These are phyloP conservation scores for Sechiopsis laciniata DNA, from an alignment of 306 rosid species.

Conservation along the genomic window DNA sequence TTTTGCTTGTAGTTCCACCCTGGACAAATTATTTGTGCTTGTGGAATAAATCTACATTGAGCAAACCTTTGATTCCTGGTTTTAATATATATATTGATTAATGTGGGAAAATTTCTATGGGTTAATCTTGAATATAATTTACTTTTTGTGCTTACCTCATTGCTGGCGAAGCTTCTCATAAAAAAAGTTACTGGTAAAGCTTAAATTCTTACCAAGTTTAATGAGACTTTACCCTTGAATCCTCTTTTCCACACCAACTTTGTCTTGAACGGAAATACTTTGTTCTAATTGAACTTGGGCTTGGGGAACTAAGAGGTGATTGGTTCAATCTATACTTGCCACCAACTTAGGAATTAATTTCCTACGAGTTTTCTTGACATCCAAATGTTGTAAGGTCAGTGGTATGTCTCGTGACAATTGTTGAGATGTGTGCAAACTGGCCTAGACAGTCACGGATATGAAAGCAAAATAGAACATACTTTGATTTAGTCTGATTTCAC, in stretches of 20 bases:
- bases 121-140: constrained; percentile 9
- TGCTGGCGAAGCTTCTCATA: neutral
- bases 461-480: neutral
- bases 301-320: too few species aligned
- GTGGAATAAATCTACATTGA: neutral
- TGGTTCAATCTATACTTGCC: too few species aligned
- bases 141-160: neutral
- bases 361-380: too few species aligned
- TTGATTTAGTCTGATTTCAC: neutral
- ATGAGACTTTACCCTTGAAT: neutral
- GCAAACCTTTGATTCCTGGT: neutral
- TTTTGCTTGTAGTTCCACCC: too few species aligned
- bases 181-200: neutral
- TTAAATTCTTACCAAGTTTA: neutral
- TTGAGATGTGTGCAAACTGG: too few species aligned
- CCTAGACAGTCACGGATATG: too few species aligned
- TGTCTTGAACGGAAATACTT: neutral
- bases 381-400: too few species aligned
- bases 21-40: too few species aligned
- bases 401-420: too few species aligned
- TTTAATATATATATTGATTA: neutral
- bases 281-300: neutral
- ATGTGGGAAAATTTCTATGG: neutral
- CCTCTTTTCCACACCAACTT: neutral
- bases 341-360: too few species aligned